A percentile compares a stretch with the other conserved stretches of the same genome.
These are phyloP conservation scores for Xylaria sp. DNA, from an alignment of 2,329 filamentous ascomycete genomes.

Conservation along the genomic window DNA sequence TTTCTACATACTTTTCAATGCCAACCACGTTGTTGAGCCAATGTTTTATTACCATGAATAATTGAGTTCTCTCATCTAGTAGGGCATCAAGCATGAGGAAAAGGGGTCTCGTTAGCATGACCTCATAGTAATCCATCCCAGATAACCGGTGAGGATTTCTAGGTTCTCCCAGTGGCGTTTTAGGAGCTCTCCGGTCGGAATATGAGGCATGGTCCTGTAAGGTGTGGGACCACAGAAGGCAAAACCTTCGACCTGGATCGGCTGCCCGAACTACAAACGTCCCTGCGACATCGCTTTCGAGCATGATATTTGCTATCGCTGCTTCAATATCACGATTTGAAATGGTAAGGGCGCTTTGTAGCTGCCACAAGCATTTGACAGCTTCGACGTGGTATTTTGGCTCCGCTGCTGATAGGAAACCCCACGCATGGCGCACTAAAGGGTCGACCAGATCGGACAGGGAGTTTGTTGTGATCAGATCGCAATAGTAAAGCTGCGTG, in stretches of 20 bases:
- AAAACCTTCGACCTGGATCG: conserved; percentile 75
- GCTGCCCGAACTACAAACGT: conserved; percentile 60
- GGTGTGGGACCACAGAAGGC: conserved; percentile 84
- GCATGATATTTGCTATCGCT: conserved; percentile 75
- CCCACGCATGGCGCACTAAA: conserved; percentile 80
- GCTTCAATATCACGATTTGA: conserved; percentile 82
- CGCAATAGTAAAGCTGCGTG: conserved; percentile 64
- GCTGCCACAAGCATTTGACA: conserved; percentile 83
- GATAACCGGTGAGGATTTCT: conserved; percentile 56
- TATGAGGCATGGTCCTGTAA: conserved; percentile 66
- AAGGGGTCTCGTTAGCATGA: conserved; percentile 82
- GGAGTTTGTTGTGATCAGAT: conserved; percentile 62
- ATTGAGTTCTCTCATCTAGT: conserved; percentile 75
- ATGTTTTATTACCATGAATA: conserved; percentile 78
- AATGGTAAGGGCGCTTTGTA: conserved; percentile 77
- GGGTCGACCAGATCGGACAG: conserved; percentile 72
- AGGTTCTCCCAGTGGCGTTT: conserved; percentile 49
- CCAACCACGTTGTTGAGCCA: conserved; percentile 79
- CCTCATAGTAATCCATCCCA: conserved; percentile 71
- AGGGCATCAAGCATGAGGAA: conserved; percentile 85
- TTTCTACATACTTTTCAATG: conserved; percentile 66
- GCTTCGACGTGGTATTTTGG: conserved; percentile 97
- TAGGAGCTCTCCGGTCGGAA: conserved; percentile 55
- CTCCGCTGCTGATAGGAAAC: conserved; percentile 79
- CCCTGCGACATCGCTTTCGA: conserved; percentile 61